Percentiles rank a stretch among this genome's conserved stretches.
These are phyloP conservation scores for Penicillium digitatum DNA, from an alignment of 2,329 filamentous ascomycete species.

Conservation along the genomic window DNA sequence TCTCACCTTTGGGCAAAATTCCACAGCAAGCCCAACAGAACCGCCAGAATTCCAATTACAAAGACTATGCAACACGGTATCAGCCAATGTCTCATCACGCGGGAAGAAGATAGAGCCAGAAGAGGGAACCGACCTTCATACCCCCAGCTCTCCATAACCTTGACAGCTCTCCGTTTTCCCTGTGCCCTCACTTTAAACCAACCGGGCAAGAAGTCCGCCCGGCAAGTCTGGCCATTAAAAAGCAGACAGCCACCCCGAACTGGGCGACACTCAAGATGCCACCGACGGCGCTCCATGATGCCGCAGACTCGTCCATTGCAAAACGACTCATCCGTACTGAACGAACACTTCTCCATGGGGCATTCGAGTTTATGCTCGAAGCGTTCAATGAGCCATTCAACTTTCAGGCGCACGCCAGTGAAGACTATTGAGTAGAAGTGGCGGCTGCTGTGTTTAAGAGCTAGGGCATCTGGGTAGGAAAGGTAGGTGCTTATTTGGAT, in stretches of 20 bases:
- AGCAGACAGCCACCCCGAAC: slow-evolving; percentile 35
- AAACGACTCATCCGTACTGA: slow-evolving; percentile 42
- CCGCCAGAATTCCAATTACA: background rate
- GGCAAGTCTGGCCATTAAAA: slow-evolving; percentile 36
- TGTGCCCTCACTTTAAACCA: slow-evolving; percentile 30
- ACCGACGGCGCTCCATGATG: slow-evolving; percentile 42
- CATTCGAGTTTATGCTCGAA: slow-evolving; percentile 62
- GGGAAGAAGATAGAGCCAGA: background rate
- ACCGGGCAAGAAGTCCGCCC: slow-evolving; percentile 25
- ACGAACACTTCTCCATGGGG: slow-evolving; percentile 51
- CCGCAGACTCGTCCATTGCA: slow-evolving; percentile 39
- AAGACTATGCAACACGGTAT: background rate
- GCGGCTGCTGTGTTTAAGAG: slow-evolving; percentile 62
- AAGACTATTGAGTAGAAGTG: slow-evolving; percentile 63
- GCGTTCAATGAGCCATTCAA: slow-evolving; percentile 65
- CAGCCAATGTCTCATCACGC: background rate
- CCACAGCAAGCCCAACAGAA: slow-evolving; percentile 2
- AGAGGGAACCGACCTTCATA: slow-evolving; percentile 29
- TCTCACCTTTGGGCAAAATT: background rate
- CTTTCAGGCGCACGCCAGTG: slow-evolving; percentile 62
- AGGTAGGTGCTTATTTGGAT: slow-evolving; percentile 58
- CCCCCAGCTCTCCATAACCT: slow-evolving; percentile 9
- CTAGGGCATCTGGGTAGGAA: slow-evolving; percentile 66
- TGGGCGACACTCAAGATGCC: slow-evolving; percentile 39
- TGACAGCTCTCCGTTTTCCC: slow-evolving; percentile 14